Conservation (phyloP, 2,329 filamentous ascomycete genomes). For the Phyllosticta citribraziliensis region DNA sequence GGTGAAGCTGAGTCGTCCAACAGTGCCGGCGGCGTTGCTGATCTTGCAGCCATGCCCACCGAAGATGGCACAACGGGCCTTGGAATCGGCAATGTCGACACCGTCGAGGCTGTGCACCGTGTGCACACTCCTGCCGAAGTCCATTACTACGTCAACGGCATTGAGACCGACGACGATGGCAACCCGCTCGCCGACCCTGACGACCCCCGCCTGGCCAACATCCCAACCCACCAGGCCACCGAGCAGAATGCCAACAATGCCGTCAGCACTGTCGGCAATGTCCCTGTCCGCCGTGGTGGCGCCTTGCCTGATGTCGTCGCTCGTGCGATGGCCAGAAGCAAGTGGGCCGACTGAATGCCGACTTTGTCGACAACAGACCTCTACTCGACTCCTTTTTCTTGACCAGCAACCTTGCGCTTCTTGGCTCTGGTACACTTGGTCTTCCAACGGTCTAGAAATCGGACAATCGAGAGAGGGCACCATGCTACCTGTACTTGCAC, state of each 20-base stretch:
- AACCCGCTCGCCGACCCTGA: not conserved
- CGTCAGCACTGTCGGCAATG: not conserved
- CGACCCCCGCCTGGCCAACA: too few relatives aligned
- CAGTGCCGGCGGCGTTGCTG: not conserved
- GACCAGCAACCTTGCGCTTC: not conserved
- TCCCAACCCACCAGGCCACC: not conserved
- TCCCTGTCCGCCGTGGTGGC: not conserved
- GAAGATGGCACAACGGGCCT: not conserved
- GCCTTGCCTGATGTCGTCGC: not conserved
- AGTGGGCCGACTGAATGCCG: not conserved
- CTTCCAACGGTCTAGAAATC: too few relatives aligned
- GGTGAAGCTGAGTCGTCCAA: not conserved
- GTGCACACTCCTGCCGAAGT: not conserved
- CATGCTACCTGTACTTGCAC: too few relatives aligned
- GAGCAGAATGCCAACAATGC: not conserved
- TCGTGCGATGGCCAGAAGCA: not conserved
- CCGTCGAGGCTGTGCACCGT: too few relatives aligned
- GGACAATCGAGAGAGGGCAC: too few relatives aligned
- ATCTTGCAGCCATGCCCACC: not conserved
- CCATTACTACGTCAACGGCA: not conserved
- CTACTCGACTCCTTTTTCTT: not conserved
- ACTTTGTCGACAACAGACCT: not conserved
- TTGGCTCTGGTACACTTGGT: too few relatives aligned
- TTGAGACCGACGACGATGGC: not conserved
- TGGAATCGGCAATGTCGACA: not conserved